Evolutionary conservation across 805 yeast species (phyloP), one percentile per base, ranked within the genome.

Genomic region (Priceomyces medius): DNA sequence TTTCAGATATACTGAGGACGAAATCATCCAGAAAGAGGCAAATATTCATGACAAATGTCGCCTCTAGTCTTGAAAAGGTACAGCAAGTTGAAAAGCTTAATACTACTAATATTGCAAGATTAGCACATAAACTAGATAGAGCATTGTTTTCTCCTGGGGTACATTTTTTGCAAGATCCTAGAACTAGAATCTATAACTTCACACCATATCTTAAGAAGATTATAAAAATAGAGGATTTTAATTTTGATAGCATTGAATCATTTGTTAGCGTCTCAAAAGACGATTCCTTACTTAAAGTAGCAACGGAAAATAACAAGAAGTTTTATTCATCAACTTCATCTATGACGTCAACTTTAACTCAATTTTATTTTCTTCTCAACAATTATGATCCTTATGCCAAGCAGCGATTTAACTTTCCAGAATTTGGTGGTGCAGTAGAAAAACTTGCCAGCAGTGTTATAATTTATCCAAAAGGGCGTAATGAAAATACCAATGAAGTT

Each of bases 251-350:
- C 28, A 61, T 85, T 20, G 63, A 79, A 1, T 62, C 66, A 3
- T 90, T 83, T 52, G 74, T 81, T 7, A 74, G 88, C 0, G 81
- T 95, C 0, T 77, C 86, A 3, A 77, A 77, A 52, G 97, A 91
- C 64, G 45, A 55, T 9, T 54, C 54, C 0, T 66, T 91, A 35
- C 52, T 76, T 1, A 40, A 66, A 3, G 58, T 84, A 7, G 81
- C 91, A 0, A 48, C 51, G 14, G 43, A 47, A 35, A 48, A 43
- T 37, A 51, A 50, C 31, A 68, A 51, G 56, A 60, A 55, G 42
- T 91, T 73, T 56, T 78, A 76, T 43, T 85, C 95, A 2, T 88
- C 97, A 1, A 89, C 98, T 0, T 85, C 95, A 14, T 85, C 96
- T 1, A 76, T 91, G 86, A 90, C 98, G 0, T 73, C 82, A 1